Evolutionary conservation across 179 eudicot species (phyloP).

Genomic region (Spergularia azorica): DNA sequence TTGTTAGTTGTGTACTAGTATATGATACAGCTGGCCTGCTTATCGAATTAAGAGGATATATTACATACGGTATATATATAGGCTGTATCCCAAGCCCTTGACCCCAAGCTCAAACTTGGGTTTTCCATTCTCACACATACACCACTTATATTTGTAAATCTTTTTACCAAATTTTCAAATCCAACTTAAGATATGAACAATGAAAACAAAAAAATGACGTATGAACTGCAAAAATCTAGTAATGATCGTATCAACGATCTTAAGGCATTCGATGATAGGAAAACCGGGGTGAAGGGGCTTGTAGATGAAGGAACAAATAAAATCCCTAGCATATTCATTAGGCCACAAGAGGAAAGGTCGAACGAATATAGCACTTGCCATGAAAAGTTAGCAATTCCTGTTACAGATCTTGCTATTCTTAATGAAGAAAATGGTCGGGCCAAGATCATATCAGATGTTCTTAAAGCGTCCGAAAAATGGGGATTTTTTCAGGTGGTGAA

Average conservation of each 20-base stretch:
- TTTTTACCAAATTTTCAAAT: too few relatives aligned
- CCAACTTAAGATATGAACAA: too few relatives aligned
- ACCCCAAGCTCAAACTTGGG: too few relatives aligned
- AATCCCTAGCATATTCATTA: not conserved
- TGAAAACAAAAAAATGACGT: too few relatives aligned
- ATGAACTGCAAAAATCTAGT: not conserved
- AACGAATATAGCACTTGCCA: not conserved
- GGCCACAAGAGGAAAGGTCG: not conserved
- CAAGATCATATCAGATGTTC: conserved; percentile 19
- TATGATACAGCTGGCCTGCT: too few relatives aligned
- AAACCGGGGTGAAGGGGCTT: conserved; percentile 6
- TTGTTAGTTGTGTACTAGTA: too few relatives aligned
- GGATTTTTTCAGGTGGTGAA: conserved; percentile 13
- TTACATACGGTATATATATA: too few relatives aligned
- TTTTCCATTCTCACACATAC: too few relatives aligned
- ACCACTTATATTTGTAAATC: too few relatives aligned
- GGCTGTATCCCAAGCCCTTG: too few relatives aligned
- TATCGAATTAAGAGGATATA: too few relatives aligned
- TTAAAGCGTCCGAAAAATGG: conserved; percentile 23
- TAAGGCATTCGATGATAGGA: not conserved
- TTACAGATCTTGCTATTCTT: not conserved
- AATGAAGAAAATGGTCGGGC: not conserved
- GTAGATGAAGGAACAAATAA: not conserved
- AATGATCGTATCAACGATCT: not conserved
- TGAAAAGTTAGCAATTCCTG: not conserved